Conservation (phyloP, 2,329 filamentous ascomycete genomes). For the Rutstroemia sp. region DNA sequence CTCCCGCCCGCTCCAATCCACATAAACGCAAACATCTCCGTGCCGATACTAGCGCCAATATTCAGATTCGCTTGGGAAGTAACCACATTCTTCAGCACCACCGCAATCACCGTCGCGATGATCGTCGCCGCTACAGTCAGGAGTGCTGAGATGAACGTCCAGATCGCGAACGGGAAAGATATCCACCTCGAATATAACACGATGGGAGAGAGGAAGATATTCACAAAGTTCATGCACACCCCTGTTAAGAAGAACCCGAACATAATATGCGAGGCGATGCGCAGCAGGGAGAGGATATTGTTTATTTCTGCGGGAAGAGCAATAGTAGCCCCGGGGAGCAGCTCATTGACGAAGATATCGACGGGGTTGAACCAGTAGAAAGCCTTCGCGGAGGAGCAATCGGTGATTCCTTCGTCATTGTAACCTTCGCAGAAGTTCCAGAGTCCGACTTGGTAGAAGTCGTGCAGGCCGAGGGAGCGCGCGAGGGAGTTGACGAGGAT, state of each 20-base stretch:
- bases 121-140: slow-evolving; percentile 62
- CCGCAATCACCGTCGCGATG: slow-evolving; percentile 76
- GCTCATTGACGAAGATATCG: slow-evolving; percentile 68
- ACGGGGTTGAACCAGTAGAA: slow-evolving; percentile 93
- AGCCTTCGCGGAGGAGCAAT: slow-evolving; percentile 61
- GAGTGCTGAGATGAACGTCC: slow-evolving; percentile 61
- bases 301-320: slow-evolving; percentile 68
- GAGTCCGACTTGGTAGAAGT: slow-evolving; percentile 88
- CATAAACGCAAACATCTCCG: slow-evolving; percentile 78
- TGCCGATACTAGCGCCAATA: slow-evolving; percentile 62
- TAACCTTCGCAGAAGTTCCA: slow-evolving; percentile 94
- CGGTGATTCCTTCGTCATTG: slow-evolving; percentile 62
- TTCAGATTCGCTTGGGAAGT: slow-evolving; percentile 66
- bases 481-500: slow-evolving; percentile 85
- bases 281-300: slow-evolving; percentile 66
- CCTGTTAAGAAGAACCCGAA: slow-evolving; percentile 78
- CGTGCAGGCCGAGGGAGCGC: slow-evolving; percentile 77
- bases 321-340: slow-evolving; percentile 77
- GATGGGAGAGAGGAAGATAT: slow-evolving; percentile 55
- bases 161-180: slow-evolving; percentile 59
- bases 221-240: slow-evolving; percentile 60
- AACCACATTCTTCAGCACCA: slow-evolving; percentile 73
- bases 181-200: slow-evolving; percentile 41
- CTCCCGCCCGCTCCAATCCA: slow-evolving; percentile 69
- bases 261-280: slow-evolving; percentile 74